Evolutionary conservation across 1,284 basidiomycete species (phyloP).

Genomic region (Ceratobasidium sp.): DNA sequence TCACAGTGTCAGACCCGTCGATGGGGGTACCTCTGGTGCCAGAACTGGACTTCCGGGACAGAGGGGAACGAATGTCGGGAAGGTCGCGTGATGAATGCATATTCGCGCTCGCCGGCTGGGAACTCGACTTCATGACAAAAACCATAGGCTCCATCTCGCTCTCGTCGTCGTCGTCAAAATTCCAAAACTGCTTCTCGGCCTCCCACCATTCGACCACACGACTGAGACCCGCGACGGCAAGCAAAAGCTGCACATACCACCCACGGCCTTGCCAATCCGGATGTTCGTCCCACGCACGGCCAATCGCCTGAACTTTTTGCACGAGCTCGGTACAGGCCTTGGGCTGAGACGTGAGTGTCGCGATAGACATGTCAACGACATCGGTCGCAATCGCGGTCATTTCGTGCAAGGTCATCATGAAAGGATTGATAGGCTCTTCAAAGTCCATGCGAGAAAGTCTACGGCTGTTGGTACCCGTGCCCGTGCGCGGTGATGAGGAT

Average conservation of each 20-base stretch:
- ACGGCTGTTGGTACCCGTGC: conserved; percentile 53
- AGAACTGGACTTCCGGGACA: conserved; percentile 16
- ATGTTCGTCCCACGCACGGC: conserved; percentile 95
- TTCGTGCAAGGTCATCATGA: conserved; percentile 90
- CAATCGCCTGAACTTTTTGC: conserved; percentile 87
- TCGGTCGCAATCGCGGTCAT: conserved; percentile 96
- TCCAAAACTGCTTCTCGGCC: conserved; percentile 99
- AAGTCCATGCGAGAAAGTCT: conserved; percentile 66
- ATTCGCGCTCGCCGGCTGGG: conserved; percentile 34
- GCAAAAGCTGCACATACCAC: conserved; percentile 97
- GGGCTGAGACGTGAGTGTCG: conserved; percentile 83
- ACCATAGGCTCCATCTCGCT: conserved; percentile 74
- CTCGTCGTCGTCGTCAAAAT: conserved; percentile 90
- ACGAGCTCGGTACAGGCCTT: conserved; percentile 89
- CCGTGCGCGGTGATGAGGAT: conserved; percentile 40
- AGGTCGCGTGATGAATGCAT: conserved; percentile 29
- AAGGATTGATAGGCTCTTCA: conserved; percentile 65
- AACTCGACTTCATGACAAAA: conserved; percentile 88
- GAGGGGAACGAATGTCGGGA: conserved; percentile 21
- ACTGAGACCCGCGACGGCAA: conserved; percentile 95
- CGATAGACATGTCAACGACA: conserved; percentile 87
- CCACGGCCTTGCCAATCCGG: conserved; percentile 97
- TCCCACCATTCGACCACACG: conserved; percentile 99
- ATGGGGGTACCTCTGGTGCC: conserved; percentile 23
- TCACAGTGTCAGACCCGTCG: not conserved